A percentile compares a stretch with the other conserved stretches of the same genome.
These are phyloP conservation scores for Diddensiella santjacobensis DNA, from an alignment of 805 yeast genomes.

Conservation along the genomic window DNA sequence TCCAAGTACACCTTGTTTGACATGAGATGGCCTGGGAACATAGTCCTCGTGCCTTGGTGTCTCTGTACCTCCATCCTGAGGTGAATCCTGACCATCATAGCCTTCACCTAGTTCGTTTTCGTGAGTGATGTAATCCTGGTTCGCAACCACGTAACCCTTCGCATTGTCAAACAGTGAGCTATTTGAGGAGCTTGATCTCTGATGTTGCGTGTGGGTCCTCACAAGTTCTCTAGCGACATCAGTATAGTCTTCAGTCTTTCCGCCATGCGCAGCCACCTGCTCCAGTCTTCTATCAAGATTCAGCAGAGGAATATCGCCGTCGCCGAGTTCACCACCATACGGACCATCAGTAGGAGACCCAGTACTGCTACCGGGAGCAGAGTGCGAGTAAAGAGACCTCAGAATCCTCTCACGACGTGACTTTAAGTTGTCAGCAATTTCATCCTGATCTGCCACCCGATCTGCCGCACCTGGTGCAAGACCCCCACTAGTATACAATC, in stretches of 20 bases:
- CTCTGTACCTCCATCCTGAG: slow-evolving; percentile 16
- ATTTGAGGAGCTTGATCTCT: not conserved
- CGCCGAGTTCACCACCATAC: slow-evolving; percentile 9
- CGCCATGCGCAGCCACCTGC: slow-evolving; percentile 3
- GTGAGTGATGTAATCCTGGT: slow-evolving; percentile 15
- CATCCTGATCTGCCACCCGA: not conserved
- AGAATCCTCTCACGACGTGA: not conserved
- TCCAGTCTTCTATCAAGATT: slow-evolving; percentile 17
- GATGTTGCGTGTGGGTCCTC: slow-evolving; percentile 14
- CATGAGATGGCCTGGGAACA: slow-evolving; percentile 59
- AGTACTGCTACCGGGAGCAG: slow-evolving; percentile 8
- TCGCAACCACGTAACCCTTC: slow-evolving; percentile 20
- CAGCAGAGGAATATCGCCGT: slow-evolving; percentile 25
- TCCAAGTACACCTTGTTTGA: slow-evolving; percentile 83
- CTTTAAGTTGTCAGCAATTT: not conserved
- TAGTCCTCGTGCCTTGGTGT: slow-evolving; percentile 37
- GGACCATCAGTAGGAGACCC: slow-evolving; percentile 7
- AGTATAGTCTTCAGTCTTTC: slow-evolving; percentile 16
- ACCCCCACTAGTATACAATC: slow-evolving; percentile 30
- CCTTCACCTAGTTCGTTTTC: slow-evolving; percentile 10
- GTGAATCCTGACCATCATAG: slow-evolving; percentile 6
- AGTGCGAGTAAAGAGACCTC: not conserved
- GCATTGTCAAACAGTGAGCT: slow-evolving; percentile 5
- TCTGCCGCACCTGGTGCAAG: slow-evolving; percentile 33
- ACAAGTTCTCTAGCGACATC: slow-evolving; percentile 22